phyloP scores from a whole-genome alignment of 306 rosid species.

The Acacia crassicarpa region DNA sequence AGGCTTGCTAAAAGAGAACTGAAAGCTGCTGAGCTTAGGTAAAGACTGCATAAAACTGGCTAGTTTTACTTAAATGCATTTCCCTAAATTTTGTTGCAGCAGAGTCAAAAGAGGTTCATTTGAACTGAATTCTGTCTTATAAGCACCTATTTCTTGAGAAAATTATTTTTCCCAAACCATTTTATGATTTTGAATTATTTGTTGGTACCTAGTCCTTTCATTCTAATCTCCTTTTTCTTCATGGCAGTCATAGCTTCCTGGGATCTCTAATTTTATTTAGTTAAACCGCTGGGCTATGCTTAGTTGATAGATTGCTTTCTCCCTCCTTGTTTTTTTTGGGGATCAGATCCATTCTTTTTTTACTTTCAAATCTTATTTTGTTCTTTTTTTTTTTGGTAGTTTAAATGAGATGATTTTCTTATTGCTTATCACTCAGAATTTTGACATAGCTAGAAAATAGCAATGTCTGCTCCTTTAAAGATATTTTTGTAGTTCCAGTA shows the following conservation, averaged over 20 bases:
- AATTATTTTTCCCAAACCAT: not conserved
- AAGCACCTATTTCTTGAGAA: not conserved
- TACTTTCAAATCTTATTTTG: constrained; percentile 1
- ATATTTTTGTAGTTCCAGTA: not conserved
- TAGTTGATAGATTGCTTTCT: constrained; percentile 11
- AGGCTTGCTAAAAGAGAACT: not conserved
- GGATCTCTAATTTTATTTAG: constrained; percentile 7
- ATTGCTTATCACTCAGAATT: not conserved
- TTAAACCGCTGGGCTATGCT: constrained; percentile 11
- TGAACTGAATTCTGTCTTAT: not conserved
- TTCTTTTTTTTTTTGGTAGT: not conserved
- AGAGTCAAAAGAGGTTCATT: not conserved
- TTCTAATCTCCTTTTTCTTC: not conserved
- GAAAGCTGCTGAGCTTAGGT: not conserved
- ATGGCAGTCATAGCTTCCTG: constrained; percentile 1
- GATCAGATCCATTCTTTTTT: not conserved
- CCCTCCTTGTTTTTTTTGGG: not conserved
- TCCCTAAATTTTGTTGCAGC: not conserved
- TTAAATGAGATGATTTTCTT: not conserved
- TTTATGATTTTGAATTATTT: not conserved
- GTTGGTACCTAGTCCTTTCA: not conserved
- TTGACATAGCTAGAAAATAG: not conserved
- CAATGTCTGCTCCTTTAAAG: not conserved
- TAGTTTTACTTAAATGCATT: not conserved
- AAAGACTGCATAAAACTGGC: not conserved